phyloP scores from a whole-genome alignment of 2,329 filamentous ascomycete genomes.

The Tricladium varicosporioides region DNA sequence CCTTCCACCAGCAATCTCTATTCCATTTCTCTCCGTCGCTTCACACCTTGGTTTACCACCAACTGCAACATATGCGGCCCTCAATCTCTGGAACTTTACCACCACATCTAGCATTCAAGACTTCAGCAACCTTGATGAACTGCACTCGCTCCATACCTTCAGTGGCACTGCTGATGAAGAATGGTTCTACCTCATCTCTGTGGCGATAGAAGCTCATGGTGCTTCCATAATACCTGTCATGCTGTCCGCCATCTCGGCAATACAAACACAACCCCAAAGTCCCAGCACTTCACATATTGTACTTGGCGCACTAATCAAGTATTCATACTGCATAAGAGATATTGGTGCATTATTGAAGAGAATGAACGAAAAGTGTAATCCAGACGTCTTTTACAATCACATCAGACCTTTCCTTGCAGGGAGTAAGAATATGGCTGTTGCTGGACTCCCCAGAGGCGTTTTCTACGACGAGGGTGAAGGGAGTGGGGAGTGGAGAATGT shows the following conservation, averaged over 20 bases:
- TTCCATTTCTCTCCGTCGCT: slow-evolving; percentile 73
- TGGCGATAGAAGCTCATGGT: slow-evolving; percentile 83
- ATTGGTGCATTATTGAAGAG: slow-evolving; percentile 67
- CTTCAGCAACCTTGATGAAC: slow-evolving; percentile 51
- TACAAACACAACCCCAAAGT: slow-evolving; percentile 43
- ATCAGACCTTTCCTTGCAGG: slow-evolving; percentile 89
- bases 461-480: slow-evolving; percentile 77
- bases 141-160: slow-evolving; percentile 75
- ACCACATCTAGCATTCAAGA: slow-evolving; percentile 52
- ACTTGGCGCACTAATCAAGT: slow-evolving; percentile 58
- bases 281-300: slow-evolving; percentile 55
- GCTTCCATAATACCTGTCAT: slow-evolving; percentile 74
- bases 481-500: slow-evolving; percentile 67
- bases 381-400: slow-evolving; percentile 82
- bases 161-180: slow-evolving; percentile 88
- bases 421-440: slow-evolving; percentile 86
- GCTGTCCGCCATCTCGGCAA: slow-evolving; percentile 71
- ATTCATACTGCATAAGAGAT: slow-evolving; percentile 66
- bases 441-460: slow-evolving; percentile 78
- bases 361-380: slow-evolving; percentile 89
- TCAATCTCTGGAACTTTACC: slow-evolving; percentile 89
- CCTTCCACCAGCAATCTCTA: slow-evolving; percentile 72
- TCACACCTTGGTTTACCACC: slow-evolving; percentile 76
- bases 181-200: slow-evolving; percentile 90
- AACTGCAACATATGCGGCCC: slow-evolving; percentile 84